Base-by-base conservation (phyloP, 805 yeast genomes). In the Ogataea trehalophila region DNA sequence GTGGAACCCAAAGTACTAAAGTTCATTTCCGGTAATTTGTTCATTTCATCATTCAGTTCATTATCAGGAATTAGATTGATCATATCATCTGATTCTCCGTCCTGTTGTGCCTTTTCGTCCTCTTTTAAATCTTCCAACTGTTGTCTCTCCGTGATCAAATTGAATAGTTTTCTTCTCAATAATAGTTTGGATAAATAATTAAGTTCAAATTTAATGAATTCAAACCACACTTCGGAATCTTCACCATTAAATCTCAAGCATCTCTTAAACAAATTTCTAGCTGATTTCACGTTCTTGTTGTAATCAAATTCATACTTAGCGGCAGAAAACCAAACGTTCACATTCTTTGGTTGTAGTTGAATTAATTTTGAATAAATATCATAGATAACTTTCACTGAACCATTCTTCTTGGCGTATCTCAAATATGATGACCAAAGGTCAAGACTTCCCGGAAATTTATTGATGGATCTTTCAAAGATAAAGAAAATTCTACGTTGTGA, bases 281-380 rank as follows among this genome's bases (percentile, higher is more conserved):
- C 91, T 41, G 95, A 91, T 61, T 85, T 82, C 40, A 95, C 87
- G 57, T 90, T 86, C 37, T 92, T 87, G 66, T 94, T 89, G 29
- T 78, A 79, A 57, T 92, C 97, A 59, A 87, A 84, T 68, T 94
- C 98, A 67, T 88, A 89, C 62, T 87, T 87, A 31, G 97, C 97
- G 22, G 97, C 97, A 59, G 88, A 79, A 39, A 94, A 79, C 99
- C 99, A 94, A 16, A 92, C 86, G 57, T 84, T 86, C 2, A 89
- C 79, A 60, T 91, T 87, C 39, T 86, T 77, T n/a, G 99, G 98
- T 63, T 94, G 98, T 53, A 90, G 69, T 66, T 84, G 88, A 57
- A 94, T 73, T 55, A 92, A 72, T 48, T 80, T 79, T 6, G 91
- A 83, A 65, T 90, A 88, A 7, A 88, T 81, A 53, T 81, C 81